These are phyloP conservation scores for Mycena metata DNA, from an alignment of 768 basidiomycete species.

Conservation along the genomic window DNA sequence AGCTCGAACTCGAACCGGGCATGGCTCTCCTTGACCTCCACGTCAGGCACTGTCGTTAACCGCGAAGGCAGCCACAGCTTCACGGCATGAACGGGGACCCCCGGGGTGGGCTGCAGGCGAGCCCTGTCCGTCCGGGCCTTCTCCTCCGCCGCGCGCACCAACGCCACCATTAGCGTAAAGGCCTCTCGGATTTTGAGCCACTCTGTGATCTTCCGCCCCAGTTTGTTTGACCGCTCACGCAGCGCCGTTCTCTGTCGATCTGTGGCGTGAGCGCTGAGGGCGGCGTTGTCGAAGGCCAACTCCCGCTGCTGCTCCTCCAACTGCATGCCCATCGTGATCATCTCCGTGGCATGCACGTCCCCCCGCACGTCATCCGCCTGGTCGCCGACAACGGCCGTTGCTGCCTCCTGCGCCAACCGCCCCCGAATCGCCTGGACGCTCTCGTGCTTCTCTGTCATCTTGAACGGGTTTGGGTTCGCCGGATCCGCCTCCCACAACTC, in stretches of 20 bases:
- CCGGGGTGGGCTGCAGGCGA: neutral
- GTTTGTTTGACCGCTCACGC: conserved; percentile 43
- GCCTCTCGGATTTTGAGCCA: neutral
- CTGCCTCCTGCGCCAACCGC: neutral
- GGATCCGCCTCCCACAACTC: too few relatives aligned
- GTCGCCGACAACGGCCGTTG: neutral
- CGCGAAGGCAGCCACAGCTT: neutral
- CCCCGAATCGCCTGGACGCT: neutral
- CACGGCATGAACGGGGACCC: neutral
- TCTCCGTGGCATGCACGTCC: neutral
- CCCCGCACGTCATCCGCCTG: neutral
- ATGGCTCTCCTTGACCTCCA: neutral
- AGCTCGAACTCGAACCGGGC: conserved; percentile 7
- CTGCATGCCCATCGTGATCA: too few relatives aligned
- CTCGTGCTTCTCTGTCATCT: neutral
- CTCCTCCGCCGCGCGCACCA: neutral
- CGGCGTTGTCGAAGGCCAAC: neutral
- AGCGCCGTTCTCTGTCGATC: conserved; percentile 44
- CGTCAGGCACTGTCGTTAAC: too few relatives aligned
- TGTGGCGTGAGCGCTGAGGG: conserved; percentile 37
- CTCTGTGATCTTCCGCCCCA: conserved; percentile 31
- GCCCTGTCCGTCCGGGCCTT: neutral
- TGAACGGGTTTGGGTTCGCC: conserved; percentile 6
- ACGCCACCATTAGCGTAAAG: neutral
- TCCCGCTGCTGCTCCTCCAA: conserved; percentile 6